Evolutionary conservation across 1,139 yeast species (phyloP).

Genomic region (Saccharomyces hybrid): DNA sequence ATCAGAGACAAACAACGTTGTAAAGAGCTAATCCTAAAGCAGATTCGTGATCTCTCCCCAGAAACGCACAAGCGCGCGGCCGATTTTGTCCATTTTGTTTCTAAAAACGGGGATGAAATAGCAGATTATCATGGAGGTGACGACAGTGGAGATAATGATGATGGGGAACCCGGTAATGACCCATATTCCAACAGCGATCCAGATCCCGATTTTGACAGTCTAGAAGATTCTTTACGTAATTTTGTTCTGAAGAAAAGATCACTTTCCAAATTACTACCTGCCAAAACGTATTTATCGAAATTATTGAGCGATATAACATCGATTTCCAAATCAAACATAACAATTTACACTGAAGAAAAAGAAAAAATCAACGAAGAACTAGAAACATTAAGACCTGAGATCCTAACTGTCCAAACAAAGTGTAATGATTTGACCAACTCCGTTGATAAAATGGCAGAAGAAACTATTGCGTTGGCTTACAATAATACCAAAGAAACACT

Average conservation of each 20-base stretch:
- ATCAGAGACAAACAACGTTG: constrained; percentile 78
- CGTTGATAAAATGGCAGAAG: constrained; percentile 58
- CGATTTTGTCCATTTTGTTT: constrained; percentile 92
- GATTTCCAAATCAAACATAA: constrained; percentile 55
- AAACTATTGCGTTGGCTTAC: constrained; percentile 51
- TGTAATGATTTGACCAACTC: constrained; percentile 51
- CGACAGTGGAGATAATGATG: constrained; percentile 36
- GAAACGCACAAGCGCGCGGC: constrained; percentile 80
- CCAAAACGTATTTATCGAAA: constrained; percentile 72
- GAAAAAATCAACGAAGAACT: constrained; percentile 42
- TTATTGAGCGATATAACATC: constrained; percentile 56
- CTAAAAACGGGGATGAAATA: constrained; percentile 45
- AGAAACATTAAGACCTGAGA: constrained; percentile 53
- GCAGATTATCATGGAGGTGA: constrained; percentile 33
- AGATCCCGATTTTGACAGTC: constrained; percentile 65
- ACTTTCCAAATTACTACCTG: constrained; percentile 83
- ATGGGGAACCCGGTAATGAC: constrained; percentile 32
- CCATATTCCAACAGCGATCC: constrained; percentile 23
- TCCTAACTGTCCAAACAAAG: constrained; percentile 46
- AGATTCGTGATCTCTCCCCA: constrained; percentile 82
- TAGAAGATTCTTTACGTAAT: constrained; percentile 78
- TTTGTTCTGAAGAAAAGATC: constrained; percentile 88
- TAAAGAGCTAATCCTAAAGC: constrained; percentile 67
- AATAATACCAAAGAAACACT: constrained; percentile 52
- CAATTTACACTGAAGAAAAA: constrained; percentile 45